These are phyloP conservation scores for Mycena crocata DNA, from an alignment of 768 basidiomycete species.

Conservation along the genomic window DNA sequence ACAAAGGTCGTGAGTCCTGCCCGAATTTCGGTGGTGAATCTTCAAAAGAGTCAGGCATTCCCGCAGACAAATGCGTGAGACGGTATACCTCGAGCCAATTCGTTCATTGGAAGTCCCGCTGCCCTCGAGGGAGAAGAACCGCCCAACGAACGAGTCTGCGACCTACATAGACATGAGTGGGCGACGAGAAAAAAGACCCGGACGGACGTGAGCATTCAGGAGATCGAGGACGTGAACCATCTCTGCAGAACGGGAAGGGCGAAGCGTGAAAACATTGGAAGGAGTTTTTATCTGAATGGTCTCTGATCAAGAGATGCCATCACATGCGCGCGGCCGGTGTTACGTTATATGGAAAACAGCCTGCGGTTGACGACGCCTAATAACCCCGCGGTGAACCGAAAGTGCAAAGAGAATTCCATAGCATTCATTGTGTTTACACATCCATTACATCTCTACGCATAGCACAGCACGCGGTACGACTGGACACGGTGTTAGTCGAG, in stretches of 20 bases:
- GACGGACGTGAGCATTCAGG: slow-evolving; percentile 51
- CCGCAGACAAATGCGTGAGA: slow-evolving; percentile 36
- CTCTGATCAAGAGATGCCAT: not conserved
- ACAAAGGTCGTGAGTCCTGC: slow-evolving; percentile 89
- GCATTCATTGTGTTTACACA: not conserved
- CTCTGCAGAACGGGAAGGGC: not conserved
- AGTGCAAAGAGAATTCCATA: not conserved
- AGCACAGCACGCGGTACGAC: slow-evolving; percentile 32
- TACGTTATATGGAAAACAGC: too few relatives aligned
- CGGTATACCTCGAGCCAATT: slow-evolving; percentile 71
- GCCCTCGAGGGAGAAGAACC: slow-evolving; percentile 82
- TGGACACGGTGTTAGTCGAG: not conserved
- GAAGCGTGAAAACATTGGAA: too few relatives aligned
- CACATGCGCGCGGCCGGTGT: not conserved
- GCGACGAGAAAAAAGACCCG: not conserved
- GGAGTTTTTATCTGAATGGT: not conserved
- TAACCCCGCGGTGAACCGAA: too few relatives aligned
- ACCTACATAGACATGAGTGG: slow-evolving; percentile 45
- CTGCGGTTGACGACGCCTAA: too few relatives aligned
- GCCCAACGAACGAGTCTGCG: slow-evolving; percentile 54
- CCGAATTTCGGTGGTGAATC: slow-evolving; percentile 75
- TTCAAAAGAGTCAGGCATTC: not conserved
- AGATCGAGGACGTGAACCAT: slow-evolving; percentile 49
- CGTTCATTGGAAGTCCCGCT: slow-evolving; percentile 74
- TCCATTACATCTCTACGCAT: slow-evolving; percentile 13